phyloP scores from a whole-genome alignment of 768 basidiomycete genomes.

The Boletus bicolor region DNA sequence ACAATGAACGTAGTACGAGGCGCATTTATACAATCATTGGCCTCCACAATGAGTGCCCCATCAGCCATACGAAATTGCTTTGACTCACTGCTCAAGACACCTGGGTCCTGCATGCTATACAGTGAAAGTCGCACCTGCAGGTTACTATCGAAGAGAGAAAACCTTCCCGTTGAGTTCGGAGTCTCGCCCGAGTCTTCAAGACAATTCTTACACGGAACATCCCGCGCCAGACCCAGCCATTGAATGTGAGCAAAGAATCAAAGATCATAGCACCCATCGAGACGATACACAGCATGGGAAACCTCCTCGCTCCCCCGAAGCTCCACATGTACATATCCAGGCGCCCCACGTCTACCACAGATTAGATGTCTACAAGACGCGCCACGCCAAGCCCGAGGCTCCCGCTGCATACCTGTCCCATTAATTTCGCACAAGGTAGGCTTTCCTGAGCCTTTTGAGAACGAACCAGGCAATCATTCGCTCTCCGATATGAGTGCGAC shows the following conservation, averaged over 20 bases:
- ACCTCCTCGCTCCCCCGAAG: conserved; percentile 1
- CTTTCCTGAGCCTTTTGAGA: background rate
- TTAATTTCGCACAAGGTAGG: background rate
- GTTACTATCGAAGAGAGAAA: no score
- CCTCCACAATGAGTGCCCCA: background rate
- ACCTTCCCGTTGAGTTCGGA: background rate
- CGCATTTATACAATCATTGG: background rate
- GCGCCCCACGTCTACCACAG: conserved; percentile 8
- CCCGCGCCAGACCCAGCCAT: background rate
- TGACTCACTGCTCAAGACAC: no score
- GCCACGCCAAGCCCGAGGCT: conserved; percentile 1
- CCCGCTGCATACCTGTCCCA: background rate
- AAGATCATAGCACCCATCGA: conserved; percentile 22
- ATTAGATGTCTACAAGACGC: conserved; percentile 19
- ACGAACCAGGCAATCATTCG: conserved; percentile 38
- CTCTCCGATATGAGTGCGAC: conserved; percentile 81
- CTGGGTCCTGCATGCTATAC: no score
- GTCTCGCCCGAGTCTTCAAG: background rate
- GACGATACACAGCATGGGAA: conserved; percentile 19
- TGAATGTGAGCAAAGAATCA: background rate
- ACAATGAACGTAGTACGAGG: background rate
- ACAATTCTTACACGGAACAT: background rate
- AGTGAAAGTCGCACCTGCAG: no score
- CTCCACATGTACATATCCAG: conserved; percentile 11
- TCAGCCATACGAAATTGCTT: no score